Base-by-base conservation (phyloP, 257 asterid species). In the Euphrasia confusa region DNA sequence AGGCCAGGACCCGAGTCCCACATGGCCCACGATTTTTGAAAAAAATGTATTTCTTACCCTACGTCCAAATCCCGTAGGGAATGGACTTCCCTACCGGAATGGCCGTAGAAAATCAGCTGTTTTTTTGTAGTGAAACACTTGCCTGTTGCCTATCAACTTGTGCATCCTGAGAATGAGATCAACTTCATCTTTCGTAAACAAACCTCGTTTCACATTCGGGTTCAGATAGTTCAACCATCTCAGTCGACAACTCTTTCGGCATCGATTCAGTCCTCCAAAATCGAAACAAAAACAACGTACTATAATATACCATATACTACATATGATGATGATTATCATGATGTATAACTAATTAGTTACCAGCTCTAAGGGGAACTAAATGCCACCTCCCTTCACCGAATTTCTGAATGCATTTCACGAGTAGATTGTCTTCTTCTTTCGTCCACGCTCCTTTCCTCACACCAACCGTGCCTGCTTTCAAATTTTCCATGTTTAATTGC, bases 321-420 rank as follows among this genome's bases (percentile, higher is more conserved):
- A n/a, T n/a, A n/a, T n/a, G n/a, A n/a, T n/a, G n/a, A n/a, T n/a
- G n/a, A n/a, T n/a, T n/a, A n/a, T n/a, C n/a, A n/a, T n/a, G n/a
- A n/a, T n/a, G n/a, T n/a, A n/a, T n/a, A n/a, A n/a, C n/a, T n/a
- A n/a, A n/a, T n/a, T n/a, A n/a, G n/a, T n/a, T n/a, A 81, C 88
- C 88, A 35, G 88, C 79, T 48, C 78, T 69, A 37, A 35, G 64
- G 26, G 88, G 88, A 56, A 79, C 83, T 60, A 60, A 75, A 63
- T 83, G 82, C 89, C 89, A 83, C 35, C 74, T 80, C 17, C 84
- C 84, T 69, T 80, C 83, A 50, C 86, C 89, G 26, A 68, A 73
- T 2, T 49, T 67, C 0, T 77, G 54, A 13, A 77, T 62, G 54
- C 82, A 80, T 13, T 69, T 67, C 50, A 10, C 69, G 27, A 83